Conservation (phyloP, 257 asterid genomes). For the Ehretia macrophylla region DNA sequence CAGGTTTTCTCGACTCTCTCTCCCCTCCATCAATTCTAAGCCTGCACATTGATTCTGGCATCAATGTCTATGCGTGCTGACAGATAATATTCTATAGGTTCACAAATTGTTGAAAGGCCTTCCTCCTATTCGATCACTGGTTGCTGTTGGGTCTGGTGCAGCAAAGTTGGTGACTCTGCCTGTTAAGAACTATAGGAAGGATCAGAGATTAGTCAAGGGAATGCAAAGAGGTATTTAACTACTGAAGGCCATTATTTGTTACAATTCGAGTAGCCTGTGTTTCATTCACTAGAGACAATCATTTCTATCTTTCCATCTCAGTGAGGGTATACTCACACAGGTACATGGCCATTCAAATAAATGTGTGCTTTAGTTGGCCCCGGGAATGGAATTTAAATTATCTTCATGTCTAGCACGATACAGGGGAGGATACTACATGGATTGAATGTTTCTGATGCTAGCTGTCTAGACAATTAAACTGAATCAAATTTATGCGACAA, state of each 20-base stretch:
- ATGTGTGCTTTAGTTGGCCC: too few relatives aligned
- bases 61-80: constrained; percentile 18
- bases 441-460: too few relatives aligned
- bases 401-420: too few relatives aligned
- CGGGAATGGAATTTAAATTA: too few relatives aligned
- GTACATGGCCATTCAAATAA: too few relatives aligned
- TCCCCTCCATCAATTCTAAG: not conserved
- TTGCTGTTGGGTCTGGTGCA: constrained; percentile 98
- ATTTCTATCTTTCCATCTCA: not conserved
- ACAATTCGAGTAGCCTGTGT: not conserved
- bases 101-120: constrained; percentile 94
- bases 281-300: not conserved
- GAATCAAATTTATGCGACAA: too few relatives aligned
- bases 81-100: constrained; percentile 36
- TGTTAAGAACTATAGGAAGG: constrained; percentile 76
- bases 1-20: constrained; percentile 48
- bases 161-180: constrained; percentile 89
- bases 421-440: too few relatives aligned
- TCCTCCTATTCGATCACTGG: constrained; percentile 87
- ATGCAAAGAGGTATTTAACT: constrained; percentile 80
- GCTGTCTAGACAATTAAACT: too few relatives aligned
- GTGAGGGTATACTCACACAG: too few relatives aligned
- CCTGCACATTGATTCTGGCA: constrained; percentile 3
- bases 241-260: not conserved
- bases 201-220: constrained; percentile 84